These are phyloP conservation scores for Podospora tetraspora DNA, from an alignment of 495 filamentous ascomycete genomes.

Conservation along the genomic window DNA sequence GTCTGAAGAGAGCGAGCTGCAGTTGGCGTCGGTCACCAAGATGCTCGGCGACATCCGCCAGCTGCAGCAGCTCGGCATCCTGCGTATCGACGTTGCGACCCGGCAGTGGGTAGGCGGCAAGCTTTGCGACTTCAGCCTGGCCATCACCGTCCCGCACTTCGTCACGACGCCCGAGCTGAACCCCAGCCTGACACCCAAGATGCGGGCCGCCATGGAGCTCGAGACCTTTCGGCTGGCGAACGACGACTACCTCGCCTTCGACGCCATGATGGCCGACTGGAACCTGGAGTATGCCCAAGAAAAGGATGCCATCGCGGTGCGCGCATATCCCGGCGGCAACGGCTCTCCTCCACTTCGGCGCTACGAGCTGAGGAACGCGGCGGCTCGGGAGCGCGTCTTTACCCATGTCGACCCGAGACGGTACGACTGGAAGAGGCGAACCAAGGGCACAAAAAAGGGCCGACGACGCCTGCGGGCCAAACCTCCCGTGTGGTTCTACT, in stretches of 20 bases:
- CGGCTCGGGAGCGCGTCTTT: neutral
- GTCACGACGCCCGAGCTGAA: neutral
- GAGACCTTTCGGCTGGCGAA: neutral
- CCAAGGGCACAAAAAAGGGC: neutral
- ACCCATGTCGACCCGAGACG: neutral
- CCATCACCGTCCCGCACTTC: neutral
- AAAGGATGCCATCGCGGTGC: neutral
- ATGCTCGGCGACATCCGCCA: neutral
- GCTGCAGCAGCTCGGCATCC: neutral
- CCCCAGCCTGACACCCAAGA: neutral
- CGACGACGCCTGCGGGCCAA: neutral
- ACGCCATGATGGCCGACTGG: neutral
- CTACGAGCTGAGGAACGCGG: neutral
- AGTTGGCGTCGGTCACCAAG: neutral
- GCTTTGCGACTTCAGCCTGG: neutral
- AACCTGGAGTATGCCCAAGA: neutral
- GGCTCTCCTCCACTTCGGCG: neutral
- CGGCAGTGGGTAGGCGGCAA: neutral
- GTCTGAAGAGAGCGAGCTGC: neutral
- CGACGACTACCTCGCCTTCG: neutral
- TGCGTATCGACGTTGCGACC: neutral
- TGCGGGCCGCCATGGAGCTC: neutral
- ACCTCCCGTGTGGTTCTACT: too few species aligned
- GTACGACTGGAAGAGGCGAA: neutral
- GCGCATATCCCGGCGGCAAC: neutral